phyloP scores from a whole-genome alignment of 75 land plant species.

The Pinus albicaulis region DNA sequence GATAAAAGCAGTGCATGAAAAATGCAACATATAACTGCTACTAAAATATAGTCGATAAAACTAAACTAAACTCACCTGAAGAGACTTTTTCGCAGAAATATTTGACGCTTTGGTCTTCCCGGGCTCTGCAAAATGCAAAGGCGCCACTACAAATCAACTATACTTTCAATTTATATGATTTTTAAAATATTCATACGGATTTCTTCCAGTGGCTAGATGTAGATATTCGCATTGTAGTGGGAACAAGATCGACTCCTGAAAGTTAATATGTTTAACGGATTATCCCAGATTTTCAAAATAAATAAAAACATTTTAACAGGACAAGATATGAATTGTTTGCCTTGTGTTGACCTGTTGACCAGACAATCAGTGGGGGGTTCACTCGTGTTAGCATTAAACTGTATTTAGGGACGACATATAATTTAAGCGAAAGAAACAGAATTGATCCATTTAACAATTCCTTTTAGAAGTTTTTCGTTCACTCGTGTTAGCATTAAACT shows the following conservation, averaged over 20 bases:
- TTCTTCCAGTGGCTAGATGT: neutral
- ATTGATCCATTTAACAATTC: neutral
- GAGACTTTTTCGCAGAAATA: neutral
- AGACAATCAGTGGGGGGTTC: too few relatives aligned
- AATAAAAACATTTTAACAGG: neutral
- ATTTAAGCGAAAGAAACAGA: neutral
- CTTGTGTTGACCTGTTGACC: neutral
- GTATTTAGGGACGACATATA: neutral
- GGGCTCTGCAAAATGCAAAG: neutral
- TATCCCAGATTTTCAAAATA: neutral
- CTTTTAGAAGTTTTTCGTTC: neutral
- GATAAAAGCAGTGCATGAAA: neutral
- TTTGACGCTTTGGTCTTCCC: neutral
- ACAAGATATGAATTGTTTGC: neutral
- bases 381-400: too few relatives aligned
- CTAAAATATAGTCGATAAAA: neutral
- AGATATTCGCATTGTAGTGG: neutral
- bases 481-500: too few relatives aligned
- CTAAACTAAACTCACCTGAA: constrained; percentile 4
- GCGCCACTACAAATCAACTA: neutral
- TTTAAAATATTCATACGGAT: neutral
- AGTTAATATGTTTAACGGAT: neutral
- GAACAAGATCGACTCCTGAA: neutral
- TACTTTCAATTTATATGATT: neutral
- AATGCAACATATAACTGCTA: neutral